phyloP scores from a whole-genome alignment of 2,329 filamentous ascomycete species.

The Fonsecaea multimorphosa region DNA sequence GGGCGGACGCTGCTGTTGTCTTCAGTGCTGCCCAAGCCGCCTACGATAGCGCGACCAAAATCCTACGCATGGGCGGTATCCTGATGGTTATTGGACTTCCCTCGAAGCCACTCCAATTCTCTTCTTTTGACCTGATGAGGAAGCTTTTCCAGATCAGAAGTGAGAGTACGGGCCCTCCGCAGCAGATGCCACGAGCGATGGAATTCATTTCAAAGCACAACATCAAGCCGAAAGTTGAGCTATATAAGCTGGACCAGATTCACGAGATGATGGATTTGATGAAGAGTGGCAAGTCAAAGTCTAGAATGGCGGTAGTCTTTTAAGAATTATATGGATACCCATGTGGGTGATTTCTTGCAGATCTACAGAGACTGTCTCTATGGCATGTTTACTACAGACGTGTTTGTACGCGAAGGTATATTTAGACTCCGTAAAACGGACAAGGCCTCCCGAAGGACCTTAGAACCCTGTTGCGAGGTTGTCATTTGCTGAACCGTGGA shows the following conservation, averaged over 20 bases:
- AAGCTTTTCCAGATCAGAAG: constrained; percentile 20
- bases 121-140: constrained; percentile 14
- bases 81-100: constrained; percentile 14
- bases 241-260: constrained; percentile 27
- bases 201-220: constrained; percentile 26
- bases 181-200: constrained; percentile 15
- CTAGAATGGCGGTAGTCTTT: constrained; percentile 26
- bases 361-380: not conserved
- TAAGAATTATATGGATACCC: not conserved
- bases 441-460: not conserved
- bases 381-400: not conserved
- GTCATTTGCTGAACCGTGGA: not conserved
- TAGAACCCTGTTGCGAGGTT: not conserved
- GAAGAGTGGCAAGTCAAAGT: constrained; percentile 25
- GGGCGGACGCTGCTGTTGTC: constrained; percentile 24
- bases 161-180: constrained; percentile 21
- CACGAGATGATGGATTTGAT: constrained; percentile 29
- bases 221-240: constrained; percentile 20
- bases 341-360: not conserved
- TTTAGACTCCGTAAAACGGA: not conserved
- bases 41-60: constrained; percentile 26
- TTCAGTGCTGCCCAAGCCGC: constrained; percentile 26
- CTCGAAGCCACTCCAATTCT: constrained; percentile 15
- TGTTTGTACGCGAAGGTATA: not conserved
- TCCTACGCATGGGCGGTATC: constrained; percentile 22